These are phyloP conservation scores for Penicillium argentinense DNA, from an alignment of 495 filamentous ascomycete species.

Conservation along the genomic window DNA sequence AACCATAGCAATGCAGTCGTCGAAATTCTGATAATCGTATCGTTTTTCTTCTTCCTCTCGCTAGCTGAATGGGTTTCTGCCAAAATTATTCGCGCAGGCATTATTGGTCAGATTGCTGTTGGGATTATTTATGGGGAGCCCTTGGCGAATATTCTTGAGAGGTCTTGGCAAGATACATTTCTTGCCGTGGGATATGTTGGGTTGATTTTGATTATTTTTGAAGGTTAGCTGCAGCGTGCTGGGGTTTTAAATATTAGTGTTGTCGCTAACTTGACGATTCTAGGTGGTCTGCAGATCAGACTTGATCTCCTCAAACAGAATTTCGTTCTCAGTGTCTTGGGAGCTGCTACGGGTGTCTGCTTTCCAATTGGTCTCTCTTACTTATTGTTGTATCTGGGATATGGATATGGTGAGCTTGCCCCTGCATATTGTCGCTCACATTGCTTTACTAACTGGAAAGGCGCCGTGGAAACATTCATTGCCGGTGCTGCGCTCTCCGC, in stretches of 20 bases:
- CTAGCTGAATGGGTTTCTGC: conserved; percentile 32
- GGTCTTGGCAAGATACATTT: conserved; percentile 32
- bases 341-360: conserved; percentile 30
- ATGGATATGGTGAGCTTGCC: conserved; percentile 23
- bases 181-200: conserved; percentile 35
- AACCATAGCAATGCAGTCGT: conserved; percentile 19
- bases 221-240: conserved; percentile 21
- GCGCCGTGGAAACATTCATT: conserved; percentile 38
- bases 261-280: background rate
- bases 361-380: conserved; percentile 37
- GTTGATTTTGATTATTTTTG: conserved; percentile 37
- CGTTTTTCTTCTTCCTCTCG: conserved; percentile 35
- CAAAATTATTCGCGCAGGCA: conserved; percentile 31
- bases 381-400: conserved; percentile 29
- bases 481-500: conserved; percentile 31
- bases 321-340: conserved; percentile 27
- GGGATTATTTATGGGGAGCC: conserved; percentile 35
- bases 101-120: conserved; percentile 34
- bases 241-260: background rate
- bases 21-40: conserved; percentile 30
- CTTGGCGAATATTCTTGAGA: conserved; percentile 30
- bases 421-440: background rate
- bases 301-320: conserved; percentile 36
- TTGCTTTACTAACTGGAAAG: conserved; percentile 5
- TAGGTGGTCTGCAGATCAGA: conserved; percentile 31